Base-by-base conservation (phyloP, 345 rosid species). In the Hibiscus tridactylites region DNA sequence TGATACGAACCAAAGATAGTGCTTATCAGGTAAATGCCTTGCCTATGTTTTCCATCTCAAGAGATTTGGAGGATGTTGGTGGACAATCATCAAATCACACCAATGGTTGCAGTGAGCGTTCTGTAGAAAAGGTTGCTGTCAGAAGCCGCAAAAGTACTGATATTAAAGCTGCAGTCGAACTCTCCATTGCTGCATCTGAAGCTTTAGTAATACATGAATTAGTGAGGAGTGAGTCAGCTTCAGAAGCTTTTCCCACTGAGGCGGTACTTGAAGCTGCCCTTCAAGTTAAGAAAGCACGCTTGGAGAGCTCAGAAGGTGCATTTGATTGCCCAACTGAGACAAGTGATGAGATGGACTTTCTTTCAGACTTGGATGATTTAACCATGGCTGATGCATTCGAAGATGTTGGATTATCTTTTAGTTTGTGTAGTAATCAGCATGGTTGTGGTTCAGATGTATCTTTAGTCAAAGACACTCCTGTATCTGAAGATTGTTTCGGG, bases 111-210 rank as follows among this genome's bases (percentile, higher is more conserved):
- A 53, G 37, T 35, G 59, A 65, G 68, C 71, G 3, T 46, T 24
- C 13, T 71, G 76, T 64, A 61, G 78, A 69, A 72, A 77, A 73
- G 64, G 56, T 47, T 46, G 65, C 75, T 68, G 66, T 24, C 15
- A 77, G 70, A 65, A 68, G 52, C 54, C 79, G 67, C 3, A 65
- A 76, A 52, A 78, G 69, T 70, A 63, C 68, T 71, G 90, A 87
- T 71, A 47, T 80, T 26, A 56, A 66, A 79, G 81, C 77, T 53
- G 86, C 85, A 8, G 78, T 89, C 58, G 91, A 87, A 71, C 81
- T 85, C 49, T 87, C 87, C 17, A 77, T 89, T 74, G 88, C 91
- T 42, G 94, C 94, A 60, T 89, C 90, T 15, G 94, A 89, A 82
- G 88, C 90, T 37, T 60, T 89, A 61, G 84, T 75, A 68, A 89